phyloP scores from a whole-genome alignment of 495 filamentous ascomycete genomes.

The Aspergillus asperescens region DNA sequence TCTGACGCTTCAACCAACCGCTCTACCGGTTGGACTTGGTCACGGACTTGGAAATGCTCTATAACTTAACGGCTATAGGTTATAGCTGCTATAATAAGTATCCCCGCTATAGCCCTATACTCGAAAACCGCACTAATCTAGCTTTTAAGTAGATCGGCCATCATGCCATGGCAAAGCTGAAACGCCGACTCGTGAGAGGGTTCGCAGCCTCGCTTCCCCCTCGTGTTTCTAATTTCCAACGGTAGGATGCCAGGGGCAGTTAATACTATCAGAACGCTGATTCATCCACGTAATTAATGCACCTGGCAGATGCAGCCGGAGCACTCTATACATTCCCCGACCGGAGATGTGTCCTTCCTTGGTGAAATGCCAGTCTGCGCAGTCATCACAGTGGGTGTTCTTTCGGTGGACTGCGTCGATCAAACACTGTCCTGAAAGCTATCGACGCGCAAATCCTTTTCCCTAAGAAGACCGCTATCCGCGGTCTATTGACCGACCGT shows the following conservation, averaged over 20 bases:
- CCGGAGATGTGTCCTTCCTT: no score
- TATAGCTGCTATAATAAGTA: no score
- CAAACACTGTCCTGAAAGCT: not conserved
- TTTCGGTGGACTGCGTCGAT: not conserved
- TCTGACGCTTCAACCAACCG: no score
- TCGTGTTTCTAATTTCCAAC: not conserved
- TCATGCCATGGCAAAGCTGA: constrained; percentile 11
- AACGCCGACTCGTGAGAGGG: constrained; percentile 7
- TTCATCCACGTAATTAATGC: not conserved
- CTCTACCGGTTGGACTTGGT: no score
- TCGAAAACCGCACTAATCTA: not conserved
- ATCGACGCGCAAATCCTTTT: not conserved
- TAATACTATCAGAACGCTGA: no score
- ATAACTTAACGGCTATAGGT: not conserved
- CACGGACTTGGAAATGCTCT: no score
- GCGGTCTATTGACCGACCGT: not conserved
- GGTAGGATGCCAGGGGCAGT: no score
- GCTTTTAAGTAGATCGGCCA: constrained; percentile 4
- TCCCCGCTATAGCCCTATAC: not conserved
- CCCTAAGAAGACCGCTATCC: no score
- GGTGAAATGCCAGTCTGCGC: no score
- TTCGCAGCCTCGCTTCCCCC: not conserved
- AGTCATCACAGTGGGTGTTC: no score
- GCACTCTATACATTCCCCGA: no score
- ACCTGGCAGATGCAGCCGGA: no score